phyloP scores from a whole-genome alignment of 441 rosid genomes.

The Brassica hybrid region DNA sequence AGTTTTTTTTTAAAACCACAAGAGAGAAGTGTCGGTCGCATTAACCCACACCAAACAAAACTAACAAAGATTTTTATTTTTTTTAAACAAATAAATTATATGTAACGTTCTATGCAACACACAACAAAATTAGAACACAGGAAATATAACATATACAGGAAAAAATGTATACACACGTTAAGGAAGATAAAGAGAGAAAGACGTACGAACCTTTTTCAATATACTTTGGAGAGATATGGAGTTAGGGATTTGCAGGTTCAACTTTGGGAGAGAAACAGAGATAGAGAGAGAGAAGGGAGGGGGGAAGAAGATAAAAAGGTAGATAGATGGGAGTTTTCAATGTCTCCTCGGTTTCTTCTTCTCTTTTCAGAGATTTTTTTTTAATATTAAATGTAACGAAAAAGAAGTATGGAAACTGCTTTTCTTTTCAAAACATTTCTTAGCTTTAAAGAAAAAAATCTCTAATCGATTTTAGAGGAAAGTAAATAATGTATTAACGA shows the following conservation, averaged over 20 bases:
- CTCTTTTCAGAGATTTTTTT: not conserved
- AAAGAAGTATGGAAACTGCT: constrained; percentile 32
- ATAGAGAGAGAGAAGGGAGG: no score
- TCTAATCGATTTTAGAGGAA: constrained; percentile 20
- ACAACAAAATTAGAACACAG: constrained; percentile 3
- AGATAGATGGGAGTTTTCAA: not conserved
- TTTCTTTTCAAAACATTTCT: constrained; percentile 31
- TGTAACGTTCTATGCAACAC: constrained; percentile 18
- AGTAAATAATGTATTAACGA: constrained; percentile 27
- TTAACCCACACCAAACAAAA: not conserved
- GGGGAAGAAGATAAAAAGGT: not conserved
- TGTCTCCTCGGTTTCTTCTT: constrained; percentile 6
- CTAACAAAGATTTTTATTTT: not conserved
- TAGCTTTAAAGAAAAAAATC: constrained; percentile 41
- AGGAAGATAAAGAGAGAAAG: not conserved
- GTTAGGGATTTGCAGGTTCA: constrained; percentile 42
- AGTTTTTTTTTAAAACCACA: not conserved
- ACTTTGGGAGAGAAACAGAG: constrained; percentile 6
- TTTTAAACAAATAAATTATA: not conserved
- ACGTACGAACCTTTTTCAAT: constrained; percentile 14
- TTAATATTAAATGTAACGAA: not conserved
- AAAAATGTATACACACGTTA: not conserved
- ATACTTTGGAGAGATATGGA: not conserved
- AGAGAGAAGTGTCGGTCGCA: constrained; percentile 19
- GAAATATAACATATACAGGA: not conserved